Evolutionary conservation across 129 eudicot species (phyloP), one percentile per base, ranked within the genome.

Genomic region (Helichrysum umbraculigerum): DNA sequence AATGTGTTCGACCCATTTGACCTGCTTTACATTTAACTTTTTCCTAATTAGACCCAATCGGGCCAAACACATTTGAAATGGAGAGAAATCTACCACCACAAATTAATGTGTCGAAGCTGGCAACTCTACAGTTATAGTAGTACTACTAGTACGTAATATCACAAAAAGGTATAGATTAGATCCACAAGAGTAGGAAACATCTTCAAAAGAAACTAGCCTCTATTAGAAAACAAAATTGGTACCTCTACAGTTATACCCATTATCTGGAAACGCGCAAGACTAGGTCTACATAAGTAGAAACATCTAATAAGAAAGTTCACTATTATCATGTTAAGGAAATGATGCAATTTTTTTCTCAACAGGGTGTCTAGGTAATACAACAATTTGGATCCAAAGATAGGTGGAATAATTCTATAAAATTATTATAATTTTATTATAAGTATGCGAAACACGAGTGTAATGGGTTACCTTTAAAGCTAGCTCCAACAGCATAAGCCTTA

Each of bases 401-500:
- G 7, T 22, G n/a, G 14, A 11, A 28, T 10, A 62, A 35, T 8
- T 28, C 3, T 8, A 62, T 28, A 62, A 62, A 15, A 1, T 5
- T 28, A 4, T 29, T 5, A 2, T 64, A 34, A 64, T 30, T 29
- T 11, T 20, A 14, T 11, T 77, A 47, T 47, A 47, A 39, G 37
- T 41, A 68, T 22, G 59, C 17, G 57, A 68, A 69, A 11, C 35
- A 77, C 11, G 37, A 68, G 39, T 19, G 72, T 12, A 52, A 51
- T 34, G 52, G 20, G 47, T 73, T 85, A 94, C 98, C 98, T 76
- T 86, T 89, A 75, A 94, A 94, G 78, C 98, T 94, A 22, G 96
- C 98, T 75, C 96, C 93, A 73, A 86, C 98, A 57, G 98, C 98
- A 78, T 94, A 94, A 54, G 98, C 98, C 88, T 94, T 94, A 20